Percentiles rank a stretch among this genome's conserved stretches.
phyloP scores from a whole-genome alignment of 306 rosid genomes.

The Pueraria montana region DNA sequence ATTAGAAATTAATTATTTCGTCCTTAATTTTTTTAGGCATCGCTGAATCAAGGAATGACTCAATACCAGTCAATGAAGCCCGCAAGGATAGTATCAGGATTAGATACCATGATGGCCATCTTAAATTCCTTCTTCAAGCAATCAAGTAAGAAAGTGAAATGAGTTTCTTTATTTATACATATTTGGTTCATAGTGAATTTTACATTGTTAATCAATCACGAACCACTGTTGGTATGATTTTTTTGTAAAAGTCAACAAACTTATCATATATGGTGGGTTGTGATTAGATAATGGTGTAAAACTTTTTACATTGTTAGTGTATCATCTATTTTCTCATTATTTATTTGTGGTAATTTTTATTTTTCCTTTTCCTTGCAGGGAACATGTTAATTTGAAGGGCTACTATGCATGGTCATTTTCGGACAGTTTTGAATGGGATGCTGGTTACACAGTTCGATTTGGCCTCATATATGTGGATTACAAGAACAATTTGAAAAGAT shows the following conservation, averaged over 20 bases:
- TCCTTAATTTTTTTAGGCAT: constrained; percentile 45
- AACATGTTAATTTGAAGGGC: background rate
- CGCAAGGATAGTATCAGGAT: constrained; percentile 62
- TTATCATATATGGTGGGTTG: too few relatives aligned
- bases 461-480: background rate
- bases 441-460: constrained; percentile 8
- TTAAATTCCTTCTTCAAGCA: constrained; percentile 51
- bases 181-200: background rate
- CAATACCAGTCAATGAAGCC: constrained; percentile 50
- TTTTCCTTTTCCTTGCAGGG: background rate
- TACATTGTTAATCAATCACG: too few relatives aligned
- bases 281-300: too few relatives aligned
- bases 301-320: too few relatives aligned
- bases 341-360: background rate
- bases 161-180: too few relatives aligned
- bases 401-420: background rate
- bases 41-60: constrained; percentile 57
- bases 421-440: constrained; percentile 10
- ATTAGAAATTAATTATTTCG: background rate
- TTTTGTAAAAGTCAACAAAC: too few relatives aligned
- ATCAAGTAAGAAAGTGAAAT: constrained; percentile 67
- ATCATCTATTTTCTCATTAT: too few relatives aligned
- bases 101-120: constrained; percentile 59
- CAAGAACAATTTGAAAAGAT: background rate
- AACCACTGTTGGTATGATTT: too few relatives aligned